Evolutionary conservation across 805 yeast genomes (phyloP).

Genomic region (Teunomyces gatunensis): DNA sequence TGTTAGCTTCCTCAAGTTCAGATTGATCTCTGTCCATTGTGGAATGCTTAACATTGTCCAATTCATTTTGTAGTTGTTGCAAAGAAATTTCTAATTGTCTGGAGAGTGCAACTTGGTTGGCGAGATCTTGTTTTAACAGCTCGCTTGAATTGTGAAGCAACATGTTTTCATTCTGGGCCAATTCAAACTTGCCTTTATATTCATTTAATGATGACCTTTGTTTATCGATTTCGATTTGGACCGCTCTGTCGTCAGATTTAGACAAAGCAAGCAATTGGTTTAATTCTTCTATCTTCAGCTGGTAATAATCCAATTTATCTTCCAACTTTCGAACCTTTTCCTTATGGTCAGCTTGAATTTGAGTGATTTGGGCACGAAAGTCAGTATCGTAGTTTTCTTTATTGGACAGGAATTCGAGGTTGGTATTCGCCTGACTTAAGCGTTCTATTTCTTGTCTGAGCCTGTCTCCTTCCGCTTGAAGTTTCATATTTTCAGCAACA

Average conservation of each 20-base stretch:
- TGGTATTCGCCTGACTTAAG: conserved; percentile 1
- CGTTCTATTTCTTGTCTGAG: background rate
- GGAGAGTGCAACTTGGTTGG: background rate
- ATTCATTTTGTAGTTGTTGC: background rate
- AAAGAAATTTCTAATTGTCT: background rate
- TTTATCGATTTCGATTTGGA: conserved; percentile 1
- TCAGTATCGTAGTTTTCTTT: conserved; percentile 7
- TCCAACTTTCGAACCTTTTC: background rate
- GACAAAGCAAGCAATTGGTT: conserved; percentile 1
- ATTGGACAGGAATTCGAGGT: conserved; percentile 5
- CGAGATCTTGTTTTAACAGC: background rate
- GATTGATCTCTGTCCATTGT: background rate
- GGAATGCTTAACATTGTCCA: background rate
- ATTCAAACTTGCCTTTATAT: background rate
- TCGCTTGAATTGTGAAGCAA: background rate
- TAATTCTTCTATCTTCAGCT: conserved; percentile 5
- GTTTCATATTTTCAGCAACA: conserved; percentile 18
- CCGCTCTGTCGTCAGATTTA: conserved; percentile 1
- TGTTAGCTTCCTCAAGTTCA: background rate
- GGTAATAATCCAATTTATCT: conserved; percentile 3
- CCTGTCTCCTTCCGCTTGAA: conserved; percentile 7
- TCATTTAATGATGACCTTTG: background rate
- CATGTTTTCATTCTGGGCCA: background rate
- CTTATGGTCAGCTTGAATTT: conserved; percentile 2
- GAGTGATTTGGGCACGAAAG: background rate